Conservation (phyloP, 2,329 filamentous ascomycete genomes). For the Fulvia fulva region DNA sequence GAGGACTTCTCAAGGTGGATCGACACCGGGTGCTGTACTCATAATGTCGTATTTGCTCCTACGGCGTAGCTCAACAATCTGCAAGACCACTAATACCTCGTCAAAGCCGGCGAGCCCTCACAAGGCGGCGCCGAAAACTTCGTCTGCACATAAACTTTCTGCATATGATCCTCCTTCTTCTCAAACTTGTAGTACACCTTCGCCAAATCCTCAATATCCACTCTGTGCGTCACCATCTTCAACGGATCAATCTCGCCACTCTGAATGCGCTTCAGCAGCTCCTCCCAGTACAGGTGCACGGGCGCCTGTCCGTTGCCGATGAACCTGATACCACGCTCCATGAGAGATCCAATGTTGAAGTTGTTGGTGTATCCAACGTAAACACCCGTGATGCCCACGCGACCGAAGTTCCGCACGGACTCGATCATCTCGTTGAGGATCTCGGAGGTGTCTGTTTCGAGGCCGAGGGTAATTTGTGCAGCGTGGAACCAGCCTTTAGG, state of each 20-base stretch:
- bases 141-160: constrained; percentile 72
- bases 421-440: constrained; percentile 77
- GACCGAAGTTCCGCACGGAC: constrained; percentile 66
- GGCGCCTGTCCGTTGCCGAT: constrained; percentile 67
- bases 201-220: constrained; percentile 49
- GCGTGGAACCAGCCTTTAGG: constrained; percentile 60
- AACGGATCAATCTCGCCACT: constrained; percentile 67
- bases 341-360: constrained; percentile 77
- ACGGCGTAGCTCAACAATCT: background rate
- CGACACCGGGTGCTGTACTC: background rate
- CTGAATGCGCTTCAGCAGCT: constrained; percentile 66
- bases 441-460: constrained; percentile 82
- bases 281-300: constrained; percentile 79
- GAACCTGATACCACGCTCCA: constrained; percentile 81
- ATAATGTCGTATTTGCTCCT: background rate
- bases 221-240: constrained; percentile 77
- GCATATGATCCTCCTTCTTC: constrained; percentile 68
- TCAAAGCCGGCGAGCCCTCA: constrained; percentile 50
- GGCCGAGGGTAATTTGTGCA: constrained; percentile 57
- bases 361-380: constrained; percentile 68
- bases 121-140: constrained; percentile 52
- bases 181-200: constrained; percentile 61
- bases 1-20: background rate
- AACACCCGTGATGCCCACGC: constrained; percentile 72
- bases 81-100: constrained; percentile 33